Evolutionary conservation across 495 filamentous ascomycete genomes (phyloP).

Genomic region (Usnea hakonensis): DNA sequence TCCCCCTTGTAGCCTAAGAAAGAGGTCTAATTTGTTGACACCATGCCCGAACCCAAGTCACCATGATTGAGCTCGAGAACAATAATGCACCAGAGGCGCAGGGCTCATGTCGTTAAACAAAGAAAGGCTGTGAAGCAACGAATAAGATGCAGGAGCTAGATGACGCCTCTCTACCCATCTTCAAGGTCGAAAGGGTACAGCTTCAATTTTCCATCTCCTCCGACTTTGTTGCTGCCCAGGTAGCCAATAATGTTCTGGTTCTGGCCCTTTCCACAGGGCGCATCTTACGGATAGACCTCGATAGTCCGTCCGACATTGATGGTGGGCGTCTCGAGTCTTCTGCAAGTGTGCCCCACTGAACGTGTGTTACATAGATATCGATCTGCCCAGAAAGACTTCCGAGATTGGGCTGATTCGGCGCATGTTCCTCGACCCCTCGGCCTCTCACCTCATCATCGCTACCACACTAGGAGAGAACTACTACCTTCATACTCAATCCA

Average conservation of each 20-base stretch:
- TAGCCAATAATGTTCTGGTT: constrained; percentile 93
- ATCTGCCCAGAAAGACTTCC: constrained; percentile 85
- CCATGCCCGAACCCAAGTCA: neutral
- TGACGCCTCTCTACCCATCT: constrained; percentile 69
- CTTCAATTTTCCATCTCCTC: constrained; percentile 85
- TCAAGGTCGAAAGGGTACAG: constrained; percentile 83
- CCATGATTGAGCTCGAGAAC: neutral
- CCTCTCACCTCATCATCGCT: constrained; percentile 86
- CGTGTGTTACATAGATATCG: constrained; percentile 62
- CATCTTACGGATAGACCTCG: constrained; percentile 88
- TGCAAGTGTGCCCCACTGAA: constrained; percentile 15
- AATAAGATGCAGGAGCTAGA: constrained; percentile 48
- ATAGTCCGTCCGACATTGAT: constrained; percentile 90
- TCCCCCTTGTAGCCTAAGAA: too few species aligned
- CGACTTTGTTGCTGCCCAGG: constrained; percentile 92
- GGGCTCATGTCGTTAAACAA: neutral
- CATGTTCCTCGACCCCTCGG: constrained; percentile 95
- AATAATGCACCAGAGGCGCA: neutral
- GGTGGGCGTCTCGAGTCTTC: constrained; percentile 44
- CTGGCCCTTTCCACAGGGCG: constrained; percentile 81
- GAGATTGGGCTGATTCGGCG: constrained; percentile 86
- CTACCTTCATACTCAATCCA: constrained; percentile 92
- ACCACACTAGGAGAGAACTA: constrained; percentile 92
- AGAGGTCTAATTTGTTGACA: too few species aligned
- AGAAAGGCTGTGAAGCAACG: neutral